Conservation (phyloP, 2,329 filamentous ascomycete species). For the Ciborinia camelliae region DNA sequence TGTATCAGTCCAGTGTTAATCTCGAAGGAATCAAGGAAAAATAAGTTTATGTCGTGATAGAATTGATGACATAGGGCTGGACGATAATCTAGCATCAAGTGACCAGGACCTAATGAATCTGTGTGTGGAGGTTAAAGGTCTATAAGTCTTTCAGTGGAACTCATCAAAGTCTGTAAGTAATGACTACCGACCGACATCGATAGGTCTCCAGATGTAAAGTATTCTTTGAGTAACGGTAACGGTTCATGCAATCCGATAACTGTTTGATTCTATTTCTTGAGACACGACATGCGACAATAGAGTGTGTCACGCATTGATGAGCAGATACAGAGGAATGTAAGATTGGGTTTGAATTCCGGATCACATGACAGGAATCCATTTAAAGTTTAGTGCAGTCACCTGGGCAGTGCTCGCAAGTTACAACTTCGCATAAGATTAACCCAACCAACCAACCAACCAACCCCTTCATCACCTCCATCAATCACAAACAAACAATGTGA, state of each 20-base stretch:
- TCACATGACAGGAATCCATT: neutral
- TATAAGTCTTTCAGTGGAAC: neutral
- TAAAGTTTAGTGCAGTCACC: neutral
- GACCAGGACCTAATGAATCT: neutral
- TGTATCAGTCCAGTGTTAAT: neutral
- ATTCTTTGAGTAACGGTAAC: neutral
- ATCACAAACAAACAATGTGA: neutral
- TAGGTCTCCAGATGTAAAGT: neutral
- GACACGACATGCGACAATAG: neutral
- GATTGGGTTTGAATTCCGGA: neutral
- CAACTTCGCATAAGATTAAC: too few relatives aligned
- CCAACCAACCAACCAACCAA: neutral
- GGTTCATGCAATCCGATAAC: neutral
- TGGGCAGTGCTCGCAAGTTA: neutral
- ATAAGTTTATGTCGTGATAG: neutral
- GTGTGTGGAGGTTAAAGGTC: neutral
- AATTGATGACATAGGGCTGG: neutral
- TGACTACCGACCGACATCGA: neutral
- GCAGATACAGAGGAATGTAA: neutral
- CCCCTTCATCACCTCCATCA: neutral
- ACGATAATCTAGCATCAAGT: neutral
- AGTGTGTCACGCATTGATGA: neutral
- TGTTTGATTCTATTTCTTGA: neutral
- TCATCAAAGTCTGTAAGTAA: neutral
- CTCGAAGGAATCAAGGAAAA: neutral